Percentiles rank a stretch among this genome's conserved stretches.
Evolutionary conservation across 1,284 basidiomycete genomes (phyloP).

Genomic region (Meripilus lineatus): DNA sequence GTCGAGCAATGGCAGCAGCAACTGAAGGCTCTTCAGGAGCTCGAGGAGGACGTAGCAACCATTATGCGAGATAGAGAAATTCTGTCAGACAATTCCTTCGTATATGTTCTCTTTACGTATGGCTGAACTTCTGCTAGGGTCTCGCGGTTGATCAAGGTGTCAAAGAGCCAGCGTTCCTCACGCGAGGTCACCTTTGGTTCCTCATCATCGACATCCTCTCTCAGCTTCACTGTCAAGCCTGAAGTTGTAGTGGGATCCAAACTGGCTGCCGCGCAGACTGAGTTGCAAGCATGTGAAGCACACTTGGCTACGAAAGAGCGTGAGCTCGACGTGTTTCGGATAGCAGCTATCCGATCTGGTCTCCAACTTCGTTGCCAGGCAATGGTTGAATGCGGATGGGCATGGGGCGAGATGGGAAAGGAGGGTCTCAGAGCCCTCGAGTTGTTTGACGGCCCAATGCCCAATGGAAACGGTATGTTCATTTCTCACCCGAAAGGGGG

Average conservation of each 20-base stretch:
- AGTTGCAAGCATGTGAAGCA: conserved; percentile 73
- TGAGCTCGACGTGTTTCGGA: conserved; percentile 49
- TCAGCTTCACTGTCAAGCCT: conserved; percentile 31
- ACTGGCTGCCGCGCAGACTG: conserved; percentile 60
- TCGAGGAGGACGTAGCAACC: conserved; percentile 65
- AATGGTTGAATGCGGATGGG: conserved; percentile 60
- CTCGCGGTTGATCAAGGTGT: conserved; percentile 71
- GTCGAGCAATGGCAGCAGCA: conserved; percentile 64
- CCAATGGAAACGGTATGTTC: conserved; percentile 24
- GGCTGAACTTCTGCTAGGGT: conserved; percentile 39
- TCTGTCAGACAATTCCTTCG: conserved; percentile 44
- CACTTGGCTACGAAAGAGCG: conserved; percentile 64
- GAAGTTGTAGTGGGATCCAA: conserved; percentile 38
- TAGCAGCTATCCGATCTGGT: conserved; percentile 51
- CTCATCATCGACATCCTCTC: conserved; percentile 29
- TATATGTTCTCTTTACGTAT: neutral
- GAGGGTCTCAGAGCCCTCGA: conserved; percentile 44
- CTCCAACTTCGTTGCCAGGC: conserved; percentile 56
- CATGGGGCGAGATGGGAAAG: conserved; percentile 62
- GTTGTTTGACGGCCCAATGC: conserved; percentile 16
- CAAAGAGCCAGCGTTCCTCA: conserved; percentile 49
- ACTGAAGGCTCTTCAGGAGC: conserved; percentile 45
- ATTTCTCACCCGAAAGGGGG: no score
- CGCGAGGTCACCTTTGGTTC: conserved; percentile 33
- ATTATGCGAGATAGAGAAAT: conserved; percentile 73